Percentiles rank a stretch among this genome's conserved stretches.
Conservation (phyloP, 108 stramenopile species). For the Fistulifera pelliculosa region DNA sequence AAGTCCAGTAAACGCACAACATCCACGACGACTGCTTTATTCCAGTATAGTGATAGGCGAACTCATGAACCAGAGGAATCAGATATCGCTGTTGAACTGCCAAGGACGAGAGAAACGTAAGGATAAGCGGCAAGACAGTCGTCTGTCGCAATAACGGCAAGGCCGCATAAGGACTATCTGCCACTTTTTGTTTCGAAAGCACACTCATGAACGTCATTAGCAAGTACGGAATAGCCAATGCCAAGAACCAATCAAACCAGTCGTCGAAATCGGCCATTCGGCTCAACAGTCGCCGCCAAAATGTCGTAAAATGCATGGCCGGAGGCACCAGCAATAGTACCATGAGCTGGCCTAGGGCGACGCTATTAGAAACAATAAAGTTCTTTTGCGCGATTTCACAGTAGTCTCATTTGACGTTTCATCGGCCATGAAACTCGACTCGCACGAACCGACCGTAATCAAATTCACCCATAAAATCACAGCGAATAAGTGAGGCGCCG, state of each 20-base stretch:
- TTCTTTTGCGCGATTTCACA: neutral
- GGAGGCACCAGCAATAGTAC: conserved; percentile 49
- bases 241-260: conserved; percentile 44
- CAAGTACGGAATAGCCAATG: conserved; percentile 54
- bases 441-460: neutral
- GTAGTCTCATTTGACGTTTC: neutral
- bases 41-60: conserved; percentile 64
- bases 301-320: conserved; percentile 28
- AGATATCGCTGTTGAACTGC: conserved; percentile 60
- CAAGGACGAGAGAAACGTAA: conserved; percentile 42
- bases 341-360: conserved; percentile 35
- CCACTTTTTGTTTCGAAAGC: conserved; percentile 21
- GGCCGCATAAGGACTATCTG: conserved; percentile 26
- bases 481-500: neutral
- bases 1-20: conserved; percentile 36
- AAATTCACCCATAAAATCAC: neutral
- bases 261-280: conserved; percentile 53
- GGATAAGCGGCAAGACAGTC: conserved; percentile 34
- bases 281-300: conserved; percentile 33
- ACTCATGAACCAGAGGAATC: conserved; percentile 44
- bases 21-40: conserved; percentile 40
- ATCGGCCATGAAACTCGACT: neutral
- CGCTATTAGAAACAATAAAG: conserved; percentile 21
- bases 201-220: conserved; percentile 18
- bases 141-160: conserved; percentile 24